Conservation (phyloP, 129 eudicot genomes). For the Glebionis coronaria region DNA sequence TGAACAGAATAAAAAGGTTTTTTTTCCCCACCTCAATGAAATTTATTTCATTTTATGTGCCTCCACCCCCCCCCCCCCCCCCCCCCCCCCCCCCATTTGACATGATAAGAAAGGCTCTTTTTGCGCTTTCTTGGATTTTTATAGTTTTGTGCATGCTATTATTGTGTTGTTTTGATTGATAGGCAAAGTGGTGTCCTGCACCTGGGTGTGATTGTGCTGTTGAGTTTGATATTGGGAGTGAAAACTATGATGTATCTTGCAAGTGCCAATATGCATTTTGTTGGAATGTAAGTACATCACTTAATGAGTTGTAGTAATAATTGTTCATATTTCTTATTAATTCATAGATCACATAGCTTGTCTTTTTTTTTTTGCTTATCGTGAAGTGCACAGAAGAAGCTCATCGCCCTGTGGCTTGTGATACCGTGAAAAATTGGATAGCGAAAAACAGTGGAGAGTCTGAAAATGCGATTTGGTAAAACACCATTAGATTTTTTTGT, state of each 20-base stretch:
- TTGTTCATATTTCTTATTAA: background rate
- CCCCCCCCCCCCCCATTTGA: background rate
- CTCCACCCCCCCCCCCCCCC: no score
- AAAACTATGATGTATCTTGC: conserved; percentile 9
- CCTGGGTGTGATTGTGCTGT: conserved; percentile 50
- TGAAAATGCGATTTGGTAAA: conserved; percentile 42
- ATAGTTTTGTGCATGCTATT: background rate
- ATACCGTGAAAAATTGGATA: conserved; percentile 43
- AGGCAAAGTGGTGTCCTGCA: conserved; percentile 53
- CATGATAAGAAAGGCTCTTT: background rate
- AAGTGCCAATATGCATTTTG: conserved; percentile 5
- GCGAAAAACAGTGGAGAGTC: conserved; percentile 40
- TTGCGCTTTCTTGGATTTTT: background rate
- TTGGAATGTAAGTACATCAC: conserved; percentile 9
- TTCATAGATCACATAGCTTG: background rate
- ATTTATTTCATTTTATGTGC: no score
- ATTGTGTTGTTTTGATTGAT: background rate
- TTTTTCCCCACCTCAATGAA: no score
- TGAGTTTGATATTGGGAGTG: conserved; percentile 32
- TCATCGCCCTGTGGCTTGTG: conserved; percentile 61
- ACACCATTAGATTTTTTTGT: background rate
- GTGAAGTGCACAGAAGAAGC: conserved; percentile 42
- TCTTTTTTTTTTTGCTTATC: background rate
- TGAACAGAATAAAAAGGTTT: conserved; percentile 5
- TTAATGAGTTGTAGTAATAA: background rate